A percentile compares a stretch with the other conserved stretches of the same genome.
These are phyloP conservation scores for Knoxdaviesia capensis DNA, from an alignment of 2,329 filamentous ascomycete genomes.

Conservation along the genomic window DNA sequence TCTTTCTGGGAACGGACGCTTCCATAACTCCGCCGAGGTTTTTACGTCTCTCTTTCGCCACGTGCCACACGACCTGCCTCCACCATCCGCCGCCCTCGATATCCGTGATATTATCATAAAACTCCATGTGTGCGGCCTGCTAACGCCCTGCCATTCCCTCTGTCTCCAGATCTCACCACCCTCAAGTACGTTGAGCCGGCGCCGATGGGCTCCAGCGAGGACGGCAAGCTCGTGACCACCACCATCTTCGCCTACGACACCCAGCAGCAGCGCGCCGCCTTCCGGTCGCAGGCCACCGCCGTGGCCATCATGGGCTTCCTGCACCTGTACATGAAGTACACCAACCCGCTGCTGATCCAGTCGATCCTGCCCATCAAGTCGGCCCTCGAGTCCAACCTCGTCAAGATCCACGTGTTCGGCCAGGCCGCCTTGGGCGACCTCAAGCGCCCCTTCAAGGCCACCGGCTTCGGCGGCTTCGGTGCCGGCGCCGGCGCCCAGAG, in stretches of 20 bases:
- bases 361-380: slow-evolving; percentile 95
- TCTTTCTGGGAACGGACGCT: neutral
- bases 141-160: neutral
- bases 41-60: no score
- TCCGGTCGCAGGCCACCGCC: slow-evolving; percentile 88
- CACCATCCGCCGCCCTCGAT: no score
- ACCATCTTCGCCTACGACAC: slow-evolving; percentile 92
- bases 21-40: no score
- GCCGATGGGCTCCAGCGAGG: slow-evolving; percentile 80
- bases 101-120: no score
- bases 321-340: slow-evolving; percentile 99
- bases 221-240: slow-evolving; percentile 89
- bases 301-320: slow-evolving; percentile 96
- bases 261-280: slow-evolving; percentile 59
- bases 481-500: slow-evolving; percentile 60
- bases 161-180: slow-evolving; percentile 66
- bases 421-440: slow-evolving; percentile 75
- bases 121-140: neutral
- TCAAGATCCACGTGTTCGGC: slow-evolving; percentile 88
- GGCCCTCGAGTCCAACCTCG: slow-evolving; percentile 82
- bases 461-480: slow-evolving; percentile 65
- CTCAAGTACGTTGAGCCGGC: slow-evolving; percentile 97
- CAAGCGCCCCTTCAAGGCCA: slow-evolving; percentile 86
- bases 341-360: slow-evolving; percentile 96
- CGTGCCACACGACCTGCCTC: no score